Percentiles rank a stretch among this genome's conserved stretches.
phyloP scores from a whole-genome alignment of 2,329 filamentous ascomycete genomes.

The Cadophora sp. region DNA sequence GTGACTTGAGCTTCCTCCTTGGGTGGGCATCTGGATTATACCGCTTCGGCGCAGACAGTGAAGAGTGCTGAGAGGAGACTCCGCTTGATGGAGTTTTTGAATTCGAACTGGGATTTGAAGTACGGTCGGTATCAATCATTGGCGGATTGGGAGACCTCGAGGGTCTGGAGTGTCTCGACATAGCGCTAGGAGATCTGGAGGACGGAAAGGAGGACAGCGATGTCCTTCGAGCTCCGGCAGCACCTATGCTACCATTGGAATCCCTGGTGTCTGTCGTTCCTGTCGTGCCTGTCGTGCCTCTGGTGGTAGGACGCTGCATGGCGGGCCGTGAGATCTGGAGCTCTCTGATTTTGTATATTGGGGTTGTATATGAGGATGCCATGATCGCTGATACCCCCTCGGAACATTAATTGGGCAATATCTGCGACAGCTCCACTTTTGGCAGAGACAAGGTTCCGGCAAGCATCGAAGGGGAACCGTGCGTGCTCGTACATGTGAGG shows the following conservation, averaged over 20 bases:
- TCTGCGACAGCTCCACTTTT: slow-evolving; percentile 25
- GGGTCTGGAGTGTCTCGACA: slow-evolving; percentile 59
- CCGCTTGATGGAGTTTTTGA: slow-evolving; percentile 66
- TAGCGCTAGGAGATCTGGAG: slow-evolving; percentile 63
- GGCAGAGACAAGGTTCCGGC: slow-evolving; percentile 22
- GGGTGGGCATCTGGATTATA: slow-evolving; percentile 58
- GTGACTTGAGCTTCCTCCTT: slow-evolving; percentile 68
- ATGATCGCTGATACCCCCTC: slow-evolving; percentile 15
- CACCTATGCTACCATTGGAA: slow-evolving; percentile 43
- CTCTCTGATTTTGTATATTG: slow-evolving; percentile 19
- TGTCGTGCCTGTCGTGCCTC: slow-evolving; percentile 34
- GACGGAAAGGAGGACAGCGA: slow-evolving; percentile 70
- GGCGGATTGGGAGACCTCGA: slow-evolving; percentile 59
- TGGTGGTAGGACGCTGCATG: slow-evolving; percentile 37
- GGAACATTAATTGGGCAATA: slow-evolving; percentile 18
- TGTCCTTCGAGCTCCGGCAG: slow-evolving; percentile 49
- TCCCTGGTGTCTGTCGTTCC: slow-evolving; percentile 36
- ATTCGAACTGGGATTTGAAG: slow-evolving; percentile 64
- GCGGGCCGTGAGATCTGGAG: slow-evolving; percentile 5
- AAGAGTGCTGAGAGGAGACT: slow-evolving; percentile 64
- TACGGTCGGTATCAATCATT: slow-evolving; percentile 59
- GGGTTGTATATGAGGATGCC: slow-evolving; percentile 24
- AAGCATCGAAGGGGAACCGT: slow-evolving; percentile 14
- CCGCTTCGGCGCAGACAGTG: slow-evolving; percentile 59
- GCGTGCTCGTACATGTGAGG: slow-evolving; percentile 16